phyloP scores from a whole-genome alignment of 768 basidiomycete species.

The Trametopsis cervina region DNA sequence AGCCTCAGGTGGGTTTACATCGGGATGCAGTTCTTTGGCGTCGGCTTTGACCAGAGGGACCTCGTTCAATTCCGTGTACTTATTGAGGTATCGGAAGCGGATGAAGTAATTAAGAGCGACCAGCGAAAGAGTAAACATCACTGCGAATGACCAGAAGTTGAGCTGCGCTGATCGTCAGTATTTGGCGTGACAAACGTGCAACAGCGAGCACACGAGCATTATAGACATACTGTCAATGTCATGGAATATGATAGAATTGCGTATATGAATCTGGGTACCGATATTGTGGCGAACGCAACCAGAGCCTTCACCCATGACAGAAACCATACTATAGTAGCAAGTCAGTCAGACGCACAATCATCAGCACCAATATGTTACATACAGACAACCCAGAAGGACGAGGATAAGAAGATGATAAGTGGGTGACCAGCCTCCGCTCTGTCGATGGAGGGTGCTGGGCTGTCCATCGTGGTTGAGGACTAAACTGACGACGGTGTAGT shows the following conservation, averaged over 20 bases:
- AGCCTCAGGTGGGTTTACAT: conserved; percentile 72
- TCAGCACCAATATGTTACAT: conserved; percentile 26
- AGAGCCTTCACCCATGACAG: conserved; percentile 71
- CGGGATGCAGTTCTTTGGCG: conserved; percentile 84
- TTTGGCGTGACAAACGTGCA: conserved; percentile 6
- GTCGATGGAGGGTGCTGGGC: neutral
- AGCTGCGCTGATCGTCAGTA: conserved; percentile 40
- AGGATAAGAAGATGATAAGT: conserved; percentile 67
- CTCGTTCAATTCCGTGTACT: conserved; percentile 71
- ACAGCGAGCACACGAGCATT: neutral
- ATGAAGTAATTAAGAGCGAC: conserved; percentile 79
- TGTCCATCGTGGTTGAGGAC: conserved; percentile 3
- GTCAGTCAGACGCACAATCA: neutral
- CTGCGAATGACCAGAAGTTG: conserved; percentile 86
- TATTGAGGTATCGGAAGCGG: conserved; percentile 72
- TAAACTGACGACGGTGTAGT: neutral
- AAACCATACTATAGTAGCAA: conserved; percentile 56
- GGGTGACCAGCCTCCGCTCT: conserved; percentile 44
- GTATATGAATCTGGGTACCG: conserved; percentile 73
- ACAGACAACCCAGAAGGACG: conserved; percentile 83
- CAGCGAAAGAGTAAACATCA: conserved; percentile 61
- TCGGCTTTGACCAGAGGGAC: conserved; percentile 78
- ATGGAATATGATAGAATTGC: conserved; percentile 78
- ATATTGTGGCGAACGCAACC: conserved; percentile 76
- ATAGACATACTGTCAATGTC: conserved; percentile 66